Conservation (phyloP, 208 protist species). For the Vickermania ingenoplastis region DNA sequence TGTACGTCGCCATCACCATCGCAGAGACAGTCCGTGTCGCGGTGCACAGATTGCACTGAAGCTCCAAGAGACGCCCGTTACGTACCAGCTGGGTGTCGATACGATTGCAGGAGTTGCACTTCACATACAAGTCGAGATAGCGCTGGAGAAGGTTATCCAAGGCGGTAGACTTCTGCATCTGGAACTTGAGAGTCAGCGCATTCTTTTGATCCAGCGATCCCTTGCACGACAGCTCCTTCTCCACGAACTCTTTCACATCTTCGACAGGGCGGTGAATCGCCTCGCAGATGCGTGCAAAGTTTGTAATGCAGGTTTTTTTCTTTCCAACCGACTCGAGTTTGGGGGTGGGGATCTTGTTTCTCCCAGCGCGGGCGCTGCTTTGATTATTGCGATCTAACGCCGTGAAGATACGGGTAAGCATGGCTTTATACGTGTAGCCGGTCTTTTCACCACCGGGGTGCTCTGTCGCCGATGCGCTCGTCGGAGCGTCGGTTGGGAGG, state of each 20-base stretch:
- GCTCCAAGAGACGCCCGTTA: conserved; percentile 54
- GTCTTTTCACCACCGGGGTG: conserved; percentile 15
- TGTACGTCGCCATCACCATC: conserved; percentile 51
- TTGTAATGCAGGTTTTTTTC: conserved; percentile 88
- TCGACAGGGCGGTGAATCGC: conserved; percentile 75
- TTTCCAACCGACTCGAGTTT: conserved; percentile 80
- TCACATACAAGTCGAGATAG: conserved; percentile 88
- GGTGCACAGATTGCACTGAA: conserved; percentile 72
- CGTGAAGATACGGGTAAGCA: conserved; percentile 62
- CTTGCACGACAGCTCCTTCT: conserved; percentile 83
- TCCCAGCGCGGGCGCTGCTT: conserved; percentile 49
- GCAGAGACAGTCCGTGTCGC: conserved; percentile 70
- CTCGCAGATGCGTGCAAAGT: conserved; percentile 88
- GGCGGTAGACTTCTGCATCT: conserved; percentile 73
- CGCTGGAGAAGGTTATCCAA: conserved; percentile 77
- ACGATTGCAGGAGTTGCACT: conserved; percentile 83
- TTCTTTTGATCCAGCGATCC: conserved; percentile 81
- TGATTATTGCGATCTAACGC: conserved; percentile 63
- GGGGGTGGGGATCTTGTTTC: conserved; percentile 72
- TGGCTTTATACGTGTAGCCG: conserved; percentile 64
- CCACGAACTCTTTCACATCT: conserved; percentile 85
- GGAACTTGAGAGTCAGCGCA: conserved; percentile 83
- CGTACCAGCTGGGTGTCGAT: conserved; percentile 84
- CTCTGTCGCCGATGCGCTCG: conserved; percentile 4
- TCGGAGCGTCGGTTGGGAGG: conserved; percentile 1